A percentile compares a stretch with the other conserved stretches of the same genome.
Evolutionary conservation across 768 basidiomycete species (phyloP).

Genomic region (Lactarius quietus): DNA sequence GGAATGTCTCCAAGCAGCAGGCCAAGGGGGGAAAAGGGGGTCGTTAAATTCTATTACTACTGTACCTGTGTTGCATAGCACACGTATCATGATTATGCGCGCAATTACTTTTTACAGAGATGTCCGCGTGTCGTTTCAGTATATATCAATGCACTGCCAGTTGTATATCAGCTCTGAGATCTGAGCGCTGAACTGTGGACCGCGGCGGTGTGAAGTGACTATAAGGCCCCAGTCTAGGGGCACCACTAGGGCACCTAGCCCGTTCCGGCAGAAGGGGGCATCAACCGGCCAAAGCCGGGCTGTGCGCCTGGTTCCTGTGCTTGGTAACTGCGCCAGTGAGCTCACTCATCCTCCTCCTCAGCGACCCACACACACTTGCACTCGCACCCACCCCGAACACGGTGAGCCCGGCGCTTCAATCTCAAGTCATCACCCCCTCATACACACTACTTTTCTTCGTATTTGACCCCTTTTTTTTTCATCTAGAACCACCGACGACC

Average conservation of each 20-base stretch:
- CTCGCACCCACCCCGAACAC: constrained; percentile 4
- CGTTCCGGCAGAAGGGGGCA: not conserved
- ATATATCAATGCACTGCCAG: not conserved
- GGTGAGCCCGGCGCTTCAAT: constrained; percentile 19
- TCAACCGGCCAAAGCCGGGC: constrained; percentile 14
- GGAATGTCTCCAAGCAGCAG: constrained; percentile 89
- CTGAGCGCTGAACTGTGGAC: no score
- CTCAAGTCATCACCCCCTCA: not conserved
- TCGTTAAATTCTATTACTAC: constrained; percentile 43
- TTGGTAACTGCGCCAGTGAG: constrained; percentile 1
- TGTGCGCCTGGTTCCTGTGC: constrained; percentile 6
- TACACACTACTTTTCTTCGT: not conserved
- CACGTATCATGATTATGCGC: constrained; percentile 18
- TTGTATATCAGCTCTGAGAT: not conserved
- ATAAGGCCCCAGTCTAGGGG: no score
- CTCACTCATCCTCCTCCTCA: not conserved
- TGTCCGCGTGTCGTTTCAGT: not conserved
- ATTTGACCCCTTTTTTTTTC: not conserved
- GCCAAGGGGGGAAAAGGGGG: constrained; percentile 89
- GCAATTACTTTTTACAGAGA: not conserved
- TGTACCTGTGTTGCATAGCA: constrained; percentile 10
- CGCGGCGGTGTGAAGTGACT: not conserved
- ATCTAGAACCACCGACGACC: constrained; percentile 14
- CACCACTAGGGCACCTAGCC: not conserved
- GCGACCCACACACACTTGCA: constrained; percentile 5